Evolutionary conservation across 495 filamentous ascomycete species (phyloP).

Genomic region (Letharia lupina): DNA sequence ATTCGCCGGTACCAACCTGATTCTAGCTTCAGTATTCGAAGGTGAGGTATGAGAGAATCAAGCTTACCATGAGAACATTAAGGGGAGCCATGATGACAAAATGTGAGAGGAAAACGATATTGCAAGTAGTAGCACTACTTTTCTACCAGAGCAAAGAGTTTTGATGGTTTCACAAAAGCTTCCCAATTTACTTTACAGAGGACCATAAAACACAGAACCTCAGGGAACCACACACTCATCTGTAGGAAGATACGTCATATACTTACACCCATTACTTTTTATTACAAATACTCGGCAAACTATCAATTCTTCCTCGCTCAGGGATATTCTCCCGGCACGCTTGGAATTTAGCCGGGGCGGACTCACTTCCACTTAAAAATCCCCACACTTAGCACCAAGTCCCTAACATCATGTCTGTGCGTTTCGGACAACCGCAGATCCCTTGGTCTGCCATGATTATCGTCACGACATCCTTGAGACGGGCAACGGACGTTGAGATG

Average conservation of each 20-base stretch:
- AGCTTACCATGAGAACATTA: constrained; percentile 75
- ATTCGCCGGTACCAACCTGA: constrained; percentile 84
- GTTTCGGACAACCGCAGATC: no score
- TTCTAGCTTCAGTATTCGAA: constrained; percentile 21
- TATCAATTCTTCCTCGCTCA: neutral
- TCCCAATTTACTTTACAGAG: neutral
- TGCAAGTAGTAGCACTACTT: neutral
- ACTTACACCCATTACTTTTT: no score
- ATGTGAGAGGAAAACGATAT: neutral
- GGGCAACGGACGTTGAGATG: neutral
- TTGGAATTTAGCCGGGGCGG: neutral
- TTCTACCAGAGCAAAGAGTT: neutral
- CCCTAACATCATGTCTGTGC: no score
- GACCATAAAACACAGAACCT: neutral
- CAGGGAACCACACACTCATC: neutral
- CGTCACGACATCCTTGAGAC: neutral
- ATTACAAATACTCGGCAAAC: no score
- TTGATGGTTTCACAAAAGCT: neutral
- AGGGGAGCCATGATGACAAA: constrained; percentile 55
- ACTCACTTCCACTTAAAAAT: neutral
- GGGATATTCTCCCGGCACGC: neutral
- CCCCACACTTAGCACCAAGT: no score
- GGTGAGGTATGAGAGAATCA: neutral
- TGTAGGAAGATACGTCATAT: neutral
- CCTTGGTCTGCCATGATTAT: neutral